These are phyloP conservation scores for Nemania bipapillata DNA, from an alignment of 2,329 filamentous ascomycete species.

Conservation along the genomic window DNA sequence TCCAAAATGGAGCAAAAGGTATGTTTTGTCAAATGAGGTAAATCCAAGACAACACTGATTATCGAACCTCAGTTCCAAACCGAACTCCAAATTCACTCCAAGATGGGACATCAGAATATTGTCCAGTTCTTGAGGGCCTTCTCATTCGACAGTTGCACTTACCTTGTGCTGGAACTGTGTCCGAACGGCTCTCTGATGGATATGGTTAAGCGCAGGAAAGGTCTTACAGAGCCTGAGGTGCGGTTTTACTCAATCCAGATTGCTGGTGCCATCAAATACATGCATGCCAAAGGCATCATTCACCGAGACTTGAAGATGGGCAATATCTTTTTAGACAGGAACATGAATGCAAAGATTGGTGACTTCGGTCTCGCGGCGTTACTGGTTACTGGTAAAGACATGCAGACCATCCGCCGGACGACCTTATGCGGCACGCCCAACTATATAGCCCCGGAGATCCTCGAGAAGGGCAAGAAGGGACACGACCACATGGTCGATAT, in stretches of 20 bases:
- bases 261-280: conserved; percentile 96
- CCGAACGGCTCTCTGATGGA: conserved; percentile 97
- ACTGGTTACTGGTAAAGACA: conserved; percentile 89
- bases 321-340: conserved; percentile 91
- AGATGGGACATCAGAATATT: conserved; percentile 94
- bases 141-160: conserved; percentile 87
- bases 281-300: conserved; percentile 94
- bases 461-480: conserved; percentile 92
- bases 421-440: conserved; percentile 98
- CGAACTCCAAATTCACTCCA: conserved; percentile 97
- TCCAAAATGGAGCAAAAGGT: conserved; percentile 87
- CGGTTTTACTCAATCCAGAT: conserved; percentile 94
- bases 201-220: conserved; percentile 92
- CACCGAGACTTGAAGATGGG: conserved; percentile 98
- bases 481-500: conserved; percentile 98
- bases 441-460: conserved; percentile 95
- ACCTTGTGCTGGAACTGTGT: conserved; percentile 92
- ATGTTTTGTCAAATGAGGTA: conserved; percentile 30
- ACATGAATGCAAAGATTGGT: conserved; percentile 98
- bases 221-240: conserved; percentile 91
- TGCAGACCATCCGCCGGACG: conserved; percentile 83
- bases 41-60: conserved; percentile 27
- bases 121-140: conserved; percentile 96
- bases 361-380: conserved; percentile 96
- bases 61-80: conserved; percentile 69